Percentiles rank a stretch among this genome's conserved stretches.
These are phyloP conservation scores for Phialophora expanda DNA, from an alignment of 2,329 filamentous ascomycete species.

Conservation along the genomic window DNA sequence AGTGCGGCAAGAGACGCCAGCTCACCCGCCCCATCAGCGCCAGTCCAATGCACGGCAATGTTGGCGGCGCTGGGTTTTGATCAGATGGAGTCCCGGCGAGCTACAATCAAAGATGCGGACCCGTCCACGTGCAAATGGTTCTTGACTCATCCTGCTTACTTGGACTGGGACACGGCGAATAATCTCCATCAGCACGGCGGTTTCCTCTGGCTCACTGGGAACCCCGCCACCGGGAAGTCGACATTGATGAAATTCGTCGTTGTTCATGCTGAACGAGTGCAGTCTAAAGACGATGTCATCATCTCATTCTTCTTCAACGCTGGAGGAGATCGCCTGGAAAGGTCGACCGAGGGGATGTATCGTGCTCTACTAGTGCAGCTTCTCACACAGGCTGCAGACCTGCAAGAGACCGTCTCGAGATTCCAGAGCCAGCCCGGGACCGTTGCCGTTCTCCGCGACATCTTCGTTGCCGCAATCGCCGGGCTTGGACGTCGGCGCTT, in stretches of 20 bases:
- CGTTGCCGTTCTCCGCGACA: constrained; percentile 40
- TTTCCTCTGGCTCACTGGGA: constrained; percentile 48
- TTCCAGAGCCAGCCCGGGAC: constrained; percentile 29
- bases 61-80: constrained; percentile 47
- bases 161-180: neutral
- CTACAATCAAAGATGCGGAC: neutral
- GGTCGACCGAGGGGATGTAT: constrained; percentile 56
- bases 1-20: neutral
- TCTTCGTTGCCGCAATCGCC: constrained; percentile 41
- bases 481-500: constrained; percentile 41
- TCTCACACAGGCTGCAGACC: constrained; percentile 44
- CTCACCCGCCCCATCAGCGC: neutral
- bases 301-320: constrained; percentile 60
- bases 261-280: constrained; percentile 31
- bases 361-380: constrained; percentile 58
- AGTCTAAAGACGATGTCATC: constrained; percentile 34
- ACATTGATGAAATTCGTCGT: constrained; percentile 54
- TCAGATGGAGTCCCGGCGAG: constrained; percentile 40
- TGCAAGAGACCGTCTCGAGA: constrained; percentile 44
- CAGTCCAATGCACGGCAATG: constrained; percentile 29
- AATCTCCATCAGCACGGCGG: constrained; percentile 38
- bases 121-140: neutral
- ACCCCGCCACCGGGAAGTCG: constrained; percentile 52
- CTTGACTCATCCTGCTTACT: neutral
- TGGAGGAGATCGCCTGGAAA: constrained; percentile 53